Evolutionary conservation across 2,329 filamentous ascomycete species (phyloP).

Genomic region (Sphaerulina vaccinii): DNA sequence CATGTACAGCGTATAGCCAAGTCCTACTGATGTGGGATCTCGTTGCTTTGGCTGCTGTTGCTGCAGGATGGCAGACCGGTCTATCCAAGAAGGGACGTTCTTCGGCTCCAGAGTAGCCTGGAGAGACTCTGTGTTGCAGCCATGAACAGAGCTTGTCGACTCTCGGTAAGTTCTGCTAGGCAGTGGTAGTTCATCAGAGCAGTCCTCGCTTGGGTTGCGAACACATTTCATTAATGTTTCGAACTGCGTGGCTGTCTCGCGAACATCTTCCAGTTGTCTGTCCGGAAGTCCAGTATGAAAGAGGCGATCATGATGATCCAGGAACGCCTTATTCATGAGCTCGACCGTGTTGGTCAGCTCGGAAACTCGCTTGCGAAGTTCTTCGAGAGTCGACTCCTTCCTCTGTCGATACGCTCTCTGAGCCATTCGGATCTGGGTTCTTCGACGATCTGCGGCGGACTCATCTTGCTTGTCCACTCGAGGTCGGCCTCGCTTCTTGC

Average conservation of each 20-base stretch:
- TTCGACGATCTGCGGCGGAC: slow-evolving; percentile 73
- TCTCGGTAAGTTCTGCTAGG: neutral
- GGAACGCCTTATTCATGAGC: slow-evolving; percentile 71
- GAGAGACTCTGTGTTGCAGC: neutral
- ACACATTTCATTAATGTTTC: slow-evolving; percentile 26
- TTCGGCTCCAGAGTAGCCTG: slow-evolving; percentile 16
- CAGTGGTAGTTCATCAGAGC: slow-evolving; percentile 2
- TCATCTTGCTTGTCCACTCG: slow-evolving; percentile 74
- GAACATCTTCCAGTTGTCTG: slow-evolving; percentile 24
- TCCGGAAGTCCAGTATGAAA: slow-evolving; percentile 22
- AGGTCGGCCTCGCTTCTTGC: slow-evolving; percentile 67
- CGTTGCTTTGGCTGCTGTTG: slow-evolving; percentile 7
- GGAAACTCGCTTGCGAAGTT: slow-evolving; percentile 68
- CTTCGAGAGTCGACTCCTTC: slow-evolving; percentile 77
- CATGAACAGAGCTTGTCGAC: slow-evolving; percentile 4
- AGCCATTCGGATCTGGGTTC: slow-evolving; percentile 83
- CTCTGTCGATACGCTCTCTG: slow-evolving; percentile 81
- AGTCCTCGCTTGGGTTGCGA: slow-evolving; percentile 26
- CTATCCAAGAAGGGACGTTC: slow-evolving; percentile 33
- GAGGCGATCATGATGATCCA: slow-evolving; percentile 40
- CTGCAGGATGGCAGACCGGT: slow-evolving; percentile 19
- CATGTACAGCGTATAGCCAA: slow-evolving; percentile 32
- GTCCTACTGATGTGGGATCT: slow-evolving; percentile 17
- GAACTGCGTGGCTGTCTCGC: slow-evolving; percentile 22
- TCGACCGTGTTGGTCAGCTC: slow-evolving; percentile 68